Evolutionary conservation across 169 alveolate genomes (phyloP), one percentile per base, ranked within the genome.

Genomic region (Babesia gibsoni): DNA sequence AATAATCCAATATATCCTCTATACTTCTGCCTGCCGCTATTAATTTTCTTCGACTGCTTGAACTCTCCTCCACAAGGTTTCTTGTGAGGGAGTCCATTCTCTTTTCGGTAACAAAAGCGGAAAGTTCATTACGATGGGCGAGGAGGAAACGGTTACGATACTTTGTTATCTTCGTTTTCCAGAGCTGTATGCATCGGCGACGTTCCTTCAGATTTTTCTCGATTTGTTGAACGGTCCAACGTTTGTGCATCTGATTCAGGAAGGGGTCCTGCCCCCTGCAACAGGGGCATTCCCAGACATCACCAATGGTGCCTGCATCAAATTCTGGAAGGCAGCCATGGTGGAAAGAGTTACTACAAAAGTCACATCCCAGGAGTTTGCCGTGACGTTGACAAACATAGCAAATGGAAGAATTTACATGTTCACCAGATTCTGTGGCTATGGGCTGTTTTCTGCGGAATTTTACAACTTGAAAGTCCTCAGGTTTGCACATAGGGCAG

Each of bases 211-310:
- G 68, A 41, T 86, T 89, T 49, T 84, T 89, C 43, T 87, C 92
- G 4, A 91, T 87, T 61, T 91, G 95, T 20, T 90, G 70, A 29
- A 91, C 83, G 5, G 94, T 90, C 96, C 93, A 89, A 29, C 96
- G 54, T 56, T 91, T 91, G 77, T 90, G 95, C 87, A 90, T 91
- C 89, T 89, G 93, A 65, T 91, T 91, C 22, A 88, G 73, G 39
- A 93, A 85, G 9, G 96, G 96, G 52, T 93, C 96, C 70, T 86
- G 91, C 27, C 95, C 95, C 50, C 85, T 69, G 73, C 96, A 93
- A 37, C 94, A 91, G 2, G 96, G 96, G 49, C 96, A 93, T 80
- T 89, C 94, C 96, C 96, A 93, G 36, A 83, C 92, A 56, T 92
- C 96, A 3, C 93, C 91, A 14, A 83, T 85, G 50, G 80, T 90